These are phyloP conservation scores for Candolleomyces efflorescens DNA, from an alignment of 768 basidiomycete genomes.

Conservation along the genomic window DNA sequence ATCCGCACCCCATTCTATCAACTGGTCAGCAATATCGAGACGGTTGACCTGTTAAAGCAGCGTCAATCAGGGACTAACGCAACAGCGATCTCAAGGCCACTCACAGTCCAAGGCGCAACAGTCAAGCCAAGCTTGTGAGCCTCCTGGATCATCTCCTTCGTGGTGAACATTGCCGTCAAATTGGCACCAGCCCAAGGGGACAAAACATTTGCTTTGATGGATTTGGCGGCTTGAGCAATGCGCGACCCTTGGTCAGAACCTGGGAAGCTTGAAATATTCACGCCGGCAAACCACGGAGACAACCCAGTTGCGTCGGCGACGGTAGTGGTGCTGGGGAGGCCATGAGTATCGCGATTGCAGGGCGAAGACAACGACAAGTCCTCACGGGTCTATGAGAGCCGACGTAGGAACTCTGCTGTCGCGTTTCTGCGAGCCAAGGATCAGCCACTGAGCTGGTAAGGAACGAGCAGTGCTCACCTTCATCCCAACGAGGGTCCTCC, in stretches of 20 bases:
- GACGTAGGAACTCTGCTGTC: constrained; percentile 54
- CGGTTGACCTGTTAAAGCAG: constrained; percentile 48
- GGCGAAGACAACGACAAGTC: constrained; percentile 2
- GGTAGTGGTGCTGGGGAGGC: constrained; percentile 32
- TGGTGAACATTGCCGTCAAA: constrained; percentile 51
- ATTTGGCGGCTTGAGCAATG: constrained; percentile 65
- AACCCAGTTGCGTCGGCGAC: constrained; percentile 36
- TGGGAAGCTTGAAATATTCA: constrained; percentile 57
- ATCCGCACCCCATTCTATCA: constrained; percentile 60
- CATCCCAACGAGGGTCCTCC: constrained; percentile 72
- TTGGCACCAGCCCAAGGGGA: constrained; percentile 54
- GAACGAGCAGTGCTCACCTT: constrained; percentile 41
- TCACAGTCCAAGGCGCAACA: constrained; percentile 75
- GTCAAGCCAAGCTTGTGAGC: constrained; percentile 59
- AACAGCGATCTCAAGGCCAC: constrained; percentile 14
- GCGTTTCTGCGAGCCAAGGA: constrained; percentile 32
- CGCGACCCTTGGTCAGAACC: constrained; percentile 54
- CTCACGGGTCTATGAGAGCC: constrained; percentile 64
- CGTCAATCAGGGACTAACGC: background rate
- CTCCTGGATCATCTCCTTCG: constrained; percentile 60
- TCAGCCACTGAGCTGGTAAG: background rate
- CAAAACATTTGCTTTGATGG: constrained; percentile 60
- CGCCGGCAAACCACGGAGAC: constrained; percentile 68
- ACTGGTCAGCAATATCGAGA: constrained; percentile 55
- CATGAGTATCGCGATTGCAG: background rate